These are phyloP conservation scores for Huiozyma naganishii DNA, from an alignment of 805 yeast genomes.

Conservation along the genomic window DNA sequence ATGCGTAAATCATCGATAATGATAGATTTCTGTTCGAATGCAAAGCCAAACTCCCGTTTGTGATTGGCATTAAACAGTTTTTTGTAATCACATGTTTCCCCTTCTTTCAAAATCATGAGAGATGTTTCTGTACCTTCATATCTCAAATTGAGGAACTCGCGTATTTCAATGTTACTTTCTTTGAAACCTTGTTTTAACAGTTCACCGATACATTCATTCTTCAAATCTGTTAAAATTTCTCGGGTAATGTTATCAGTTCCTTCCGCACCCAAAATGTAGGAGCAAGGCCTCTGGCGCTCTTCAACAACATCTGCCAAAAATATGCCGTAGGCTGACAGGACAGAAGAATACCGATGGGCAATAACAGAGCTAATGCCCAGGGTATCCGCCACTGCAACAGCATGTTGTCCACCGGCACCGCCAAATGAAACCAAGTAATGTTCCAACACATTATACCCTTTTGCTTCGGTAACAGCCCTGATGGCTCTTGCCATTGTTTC, in stretches of 20 bases:
- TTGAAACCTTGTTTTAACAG: conserved; percentile 45
- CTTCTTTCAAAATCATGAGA: conserved; percentile 47
- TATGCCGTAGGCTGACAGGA: conserved; percentile 82
- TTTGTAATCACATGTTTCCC: conserved; percentile 26
- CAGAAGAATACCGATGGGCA: conserved; percentile 73
- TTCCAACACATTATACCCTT: conserved; percentile 54
- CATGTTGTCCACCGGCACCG: conserved; percentile 92
- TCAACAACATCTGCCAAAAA: conserved; percentile 76
- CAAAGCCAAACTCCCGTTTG: conserved; percentile 63
- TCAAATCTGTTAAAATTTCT: conserved; percentile 36
- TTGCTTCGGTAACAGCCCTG: conserved; percentile 73
- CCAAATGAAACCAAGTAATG: conserved; percentile 80
- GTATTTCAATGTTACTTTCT: conserved; percentile 37
- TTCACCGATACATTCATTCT: conserved; percentile 31
- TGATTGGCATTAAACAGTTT: conserved; percentile 45
- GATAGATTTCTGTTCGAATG: conserved; percentile 44
- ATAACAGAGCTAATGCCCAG: conserved; percentile 60
- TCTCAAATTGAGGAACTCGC: conserved; percentile 64
- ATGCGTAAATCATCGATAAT: conserved; percentile 66
- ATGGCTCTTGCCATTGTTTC: conserved; percentile 90
- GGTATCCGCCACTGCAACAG: conserved; percentile 61
- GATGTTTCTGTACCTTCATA: conserved; percentile 87
- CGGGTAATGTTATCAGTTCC: conserved; percentile 29
- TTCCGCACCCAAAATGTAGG: conserved; percentile 30
- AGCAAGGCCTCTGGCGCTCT: conserved; percentile 68